These are phyloP conservation scores for Suillus hirtellus DNA, from an alignment of 768 basidiomycete genomes.

Conservation along the genomic window DNA sequence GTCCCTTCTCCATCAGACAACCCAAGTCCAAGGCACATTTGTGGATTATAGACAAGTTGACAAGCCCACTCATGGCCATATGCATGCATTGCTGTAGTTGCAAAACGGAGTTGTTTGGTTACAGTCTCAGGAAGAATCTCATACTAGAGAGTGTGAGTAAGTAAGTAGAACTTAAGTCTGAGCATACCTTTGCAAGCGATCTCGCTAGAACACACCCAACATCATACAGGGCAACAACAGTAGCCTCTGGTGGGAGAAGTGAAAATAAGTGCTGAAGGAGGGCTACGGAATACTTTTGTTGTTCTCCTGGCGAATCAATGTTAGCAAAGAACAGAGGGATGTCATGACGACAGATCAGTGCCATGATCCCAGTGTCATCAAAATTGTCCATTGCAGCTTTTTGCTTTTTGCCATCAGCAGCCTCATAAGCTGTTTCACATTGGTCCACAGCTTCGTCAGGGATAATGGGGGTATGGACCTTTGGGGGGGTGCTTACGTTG, in stretches of 20 bases:
- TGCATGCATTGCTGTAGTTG: slow-evolving; percentile 40
- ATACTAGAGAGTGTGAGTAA: slow-evolving; percentile 22
- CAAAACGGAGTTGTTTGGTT: slow-evolving; percentile 25
- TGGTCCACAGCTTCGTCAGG: slow-evolving; percentile 37
- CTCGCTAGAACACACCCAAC: slow-evolving; percentile 37
- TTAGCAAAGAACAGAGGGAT: slow-evolving; percentile 39
- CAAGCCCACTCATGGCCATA: slow-evolving; percentile 40
- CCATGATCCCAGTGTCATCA: slow-evolving; percentile 39
- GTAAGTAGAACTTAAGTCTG: slow-evolving; percentile 10
- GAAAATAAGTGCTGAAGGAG: slow-evolving; percentile 33
- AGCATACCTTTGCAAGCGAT: slow-evolving; percentile 25
- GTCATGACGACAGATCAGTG: slow-evolving; percentile 39
- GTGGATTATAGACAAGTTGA: slow-evolving; percentile 27
- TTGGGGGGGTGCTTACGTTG: slow-evolving; percentile 19
- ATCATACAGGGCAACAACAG: slow-evolving; percentile 31
- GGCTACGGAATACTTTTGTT: slow-evolving; percentile 39
- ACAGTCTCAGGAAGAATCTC: slow-evolving; percentile 26
- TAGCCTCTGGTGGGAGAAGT: slow-evolving; percentile 33
- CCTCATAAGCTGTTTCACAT: slow-evolving; percentile 35
- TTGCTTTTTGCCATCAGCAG: slow-evolving; percentile 34
- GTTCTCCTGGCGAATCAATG: slow-evolving; percentile 40
- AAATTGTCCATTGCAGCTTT: slow-evolving; percentile 28
- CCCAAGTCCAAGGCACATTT: slow-evolving; percentile 9
- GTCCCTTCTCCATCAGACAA: slow-evolving; percentile 15
- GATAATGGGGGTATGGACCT: slow-evolving; percentile 13